phyloP scores from a whole-genome alignment of 1,139 yeast genomes.

The Hyphopichia pseudoburtonii region DNA sequence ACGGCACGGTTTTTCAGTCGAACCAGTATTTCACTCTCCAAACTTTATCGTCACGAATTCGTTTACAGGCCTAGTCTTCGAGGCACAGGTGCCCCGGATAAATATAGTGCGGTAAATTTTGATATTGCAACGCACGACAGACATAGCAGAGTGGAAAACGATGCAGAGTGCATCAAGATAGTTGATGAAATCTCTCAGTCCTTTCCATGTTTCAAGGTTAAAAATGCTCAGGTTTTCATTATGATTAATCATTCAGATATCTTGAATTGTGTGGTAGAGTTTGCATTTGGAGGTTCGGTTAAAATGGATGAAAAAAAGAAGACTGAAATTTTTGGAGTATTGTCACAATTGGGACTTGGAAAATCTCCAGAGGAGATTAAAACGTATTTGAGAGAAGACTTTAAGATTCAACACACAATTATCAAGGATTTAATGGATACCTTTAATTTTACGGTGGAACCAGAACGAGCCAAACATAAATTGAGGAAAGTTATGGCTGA shows the following conservation, averaged over 20 bases:
- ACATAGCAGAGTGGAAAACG: slow-evolving; percentile 49
- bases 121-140: slow-evolving; percentile 67
- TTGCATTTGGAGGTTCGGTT: slow-evolving; percentile 70
- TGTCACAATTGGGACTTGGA: slow-evolving; percentile 76
- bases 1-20: slow-evolving; percentile 82
- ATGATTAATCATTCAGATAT: slow-evolving; percentile 80
- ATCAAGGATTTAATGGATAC: slow-evolving; percentile 71
- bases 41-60: slow-evolving; percentile 71
- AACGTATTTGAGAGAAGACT: slow-evolving; percentile 62
- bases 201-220: slow-evolving; percentile 61
- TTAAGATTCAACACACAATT: slow-evolving; percentile 77
- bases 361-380: slow-evolving; percentile 66
- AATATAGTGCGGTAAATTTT: slow-evolving; percentile 80
- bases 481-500: slow-evolving; percentile 72
- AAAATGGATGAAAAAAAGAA: slow-evolving; percentile 64
- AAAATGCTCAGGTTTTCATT: slow-evolving; percentile 50
- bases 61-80: slow-evolving; percentile 69
- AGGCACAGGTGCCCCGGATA: slow-evolving; percentile 68
- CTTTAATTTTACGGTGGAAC: slow-evolving; percentile 72
- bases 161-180: slow-evolving; percentile 85
- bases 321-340: slow-evolving; percentile 62
- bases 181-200: slow-evolving; percentile 67
- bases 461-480: slow-evolving; percentile 62
- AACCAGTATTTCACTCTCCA: slow-evolving; percentile 52
- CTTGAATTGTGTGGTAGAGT: slow-evolving; percentile 57